Evolutionary conservation across 2,329 filamentous ascomycete species (phyloP), one percentile per base, ranked within the genome.

Genomic region (Penicillium expansum): DNA sequence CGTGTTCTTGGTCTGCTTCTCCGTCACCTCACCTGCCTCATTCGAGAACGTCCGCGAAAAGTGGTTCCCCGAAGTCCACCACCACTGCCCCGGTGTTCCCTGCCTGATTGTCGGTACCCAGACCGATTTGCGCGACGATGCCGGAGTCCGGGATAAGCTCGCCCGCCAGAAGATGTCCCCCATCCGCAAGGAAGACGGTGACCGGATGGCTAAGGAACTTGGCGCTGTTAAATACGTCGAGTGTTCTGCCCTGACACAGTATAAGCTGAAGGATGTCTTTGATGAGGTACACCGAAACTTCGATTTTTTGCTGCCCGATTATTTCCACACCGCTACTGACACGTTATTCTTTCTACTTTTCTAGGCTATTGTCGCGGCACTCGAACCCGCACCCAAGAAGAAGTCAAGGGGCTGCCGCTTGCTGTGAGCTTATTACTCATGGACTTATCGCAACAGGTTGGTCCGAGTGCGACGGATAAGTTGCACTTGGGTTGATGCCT

Each of bases 21-120:
- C 92, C 73, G 92, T 99, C 72, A 97, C 92, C 56, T 97, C 93
- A 44, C 94, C 93, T 39, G 92, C 94, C 39, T 97, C 92, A 8
- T 99, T 99, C 76, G 94, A 99, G 76, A 99, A 99, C 88, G 94
- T 97, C 50, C 88, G 92, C 70, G 93, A 97, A 82, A 97, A 97
- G 78, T 97, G 92, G 93, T 96, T 97, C 70, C 94, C 94, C 44
- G 94, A 99, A 79, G 94, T 99, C 42, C 92, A 96, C 76, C 94
- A 99, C 78, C 94, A 99, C 79, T 99, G 94, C 75, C 94, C 94
- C 18, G 94, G 94, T 63, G 94, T 99, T 37, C 94, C 94, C 52
- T 97, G 94, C 82, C 83, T 99, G 64, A 97, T 99, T 66, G 94
- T 99, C 60, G 94, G 94, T 69, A 99, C 94, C 24, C 94, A 99